Evolutionary conservation across 2,329 filamentous ascomycete genomes (phyloP), one percentile per base, ranked within the genome.

Genomic region (Mycosphaerella sp.): DNA sequence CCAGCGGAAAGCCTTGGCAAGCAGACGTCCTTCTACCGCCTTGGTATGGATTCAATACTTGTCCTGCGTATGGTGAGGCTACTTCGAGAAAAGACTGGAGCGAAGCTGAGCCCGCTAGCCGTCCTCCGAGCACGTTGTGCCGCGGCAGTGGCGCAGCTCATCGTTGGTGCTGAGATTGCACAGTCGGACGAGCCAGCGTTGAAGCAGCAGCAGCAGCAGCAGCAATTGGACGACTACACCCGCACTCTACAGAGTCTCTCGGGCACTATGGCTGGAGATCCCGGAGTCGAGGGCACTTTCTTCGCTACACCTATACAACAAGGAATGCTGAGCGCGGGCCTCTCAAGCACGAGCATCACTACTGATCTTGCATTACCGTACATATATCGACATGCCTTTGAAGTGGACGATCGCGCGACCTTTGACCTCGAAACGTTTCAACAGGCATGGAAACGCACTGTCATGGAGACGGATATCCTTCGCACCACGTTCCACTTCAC

Each of bases 21-120:
- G 34, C 44, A 36, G 18, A 37, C 30, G n/a, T 46, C 44, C 17
- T 46, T 46, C 32, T 46, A 47, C 21, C 44, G 44, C 21, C 44
- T 47, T n/a, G 44, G 44, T 18, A 9, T 47, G 27, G 44, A 47
- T 17, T 47, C 44, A 5, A 47, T 47, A 14, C 18, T 40, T 8
- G 44, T 47, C 25, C 44, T 47, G n/a, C 30, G 35, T 9, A 16
- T 47, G 18, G 44, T 37, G 12, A 47, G 16, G n/a, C 18, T 47
- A 8, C 30, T 47, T 12, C 44, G 44, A 6, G 35, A 47, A 6
- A 37, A 14, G 25, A 3, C 14, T 32, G 41, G 41, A 32, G 36
- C 16, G 14, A 39, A 18, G 14, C 14, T 39, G 36, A 39, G 36
- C 14, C 36, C 36, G 8, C n/a, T 39, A 12, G 36, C 36, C 12